Evolutionary conservation across 1,284 basidiomycete genomes (phyloP), one percentile per base, ranked within the genome.

Genomic region (Tremellales sp.): DNA sequence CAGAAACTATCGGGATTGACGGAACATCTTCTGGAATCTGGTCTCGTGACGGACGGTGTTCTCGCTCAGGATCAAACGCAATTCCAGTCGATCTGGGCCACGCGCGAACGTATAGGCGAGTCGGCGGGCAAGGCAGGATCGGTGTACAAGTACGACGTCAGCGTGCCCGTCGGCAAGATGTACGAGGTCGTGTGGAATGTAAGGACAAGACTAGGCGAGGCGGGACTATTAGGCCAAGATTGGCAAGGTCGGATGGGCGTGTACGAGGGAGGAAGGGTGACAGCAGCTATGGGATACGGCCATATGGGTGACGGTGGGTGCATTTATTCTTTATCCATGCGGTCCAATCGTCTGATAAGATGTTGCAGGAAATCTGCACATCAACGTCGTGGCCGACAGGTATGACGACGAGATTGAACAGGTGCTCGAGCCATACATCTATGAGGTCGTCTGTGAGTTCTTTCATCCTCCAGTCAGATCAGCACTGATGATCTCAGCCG

Each of bases 71-170:
- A 88, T 43, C 86, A 89, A 19, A 83, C 86, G 0, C 96, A 99
- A 68, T 88, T 97, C 61, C 81, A 85, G 1, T 85, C 86, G 0
- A 76, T 98, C 2, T 98, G 96, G 96, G 83, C 85, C 1, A 79
- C 98, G 15, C 86, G 96, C n/a, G 96, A 99, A 75, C 84, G 86
- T 35, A 81, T 98, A 21, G 86, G 96, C 2, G 96, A 98, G 73
- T 88, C 93, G 1, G 83, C 89, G 2, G 89, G 88, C 23, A 97
- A 97, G 72, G 85, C 90, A 68, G 96, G 96, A 40, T 90, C 90
- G 60, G 85, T 87, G 4, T 98, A 96, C 80, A 99, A 99, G 77
- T 98, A 98, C 73, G 96, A 98, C 66, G 82, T 99, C 36, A 93
- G 89, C 17, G 83, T 98, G 27, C 94, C 94, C 2, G 80, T 96